phyloP scores from a whole-genome alignment of 176 grass and related monocot species.

The Zoysia pacifica region DNA sequence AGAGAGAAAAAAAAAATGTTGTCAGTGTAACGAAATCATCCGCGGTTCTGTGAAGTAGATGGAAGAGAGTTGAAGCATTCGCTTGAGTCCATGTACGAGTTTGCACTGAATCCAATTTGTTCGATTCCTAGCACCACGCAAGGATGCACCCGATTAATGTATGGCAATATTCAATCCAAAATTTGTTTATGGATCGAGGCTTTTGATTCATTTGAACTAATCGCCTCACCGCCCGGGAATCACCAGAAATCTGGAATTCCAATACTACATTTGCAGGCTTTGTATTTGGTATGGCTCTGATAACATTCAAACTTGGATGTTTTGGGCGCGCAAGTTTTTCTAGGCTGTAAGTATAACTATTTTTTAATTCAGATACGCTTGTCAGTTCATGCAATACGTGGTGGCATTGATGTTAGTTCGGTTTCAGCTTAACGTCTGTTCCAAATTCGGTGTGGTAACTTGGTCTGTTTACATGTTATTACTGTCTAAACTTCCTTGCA shows the following conservation, averaged over 20 bases:
- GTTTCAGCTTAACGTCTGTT: no score
- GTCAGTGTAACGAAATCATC: constrained; percentile 27
- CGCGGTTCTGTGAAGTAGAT: constrained; percentile 35
- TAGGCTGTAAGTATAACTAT: no score
- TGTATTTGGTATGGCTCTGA: neutral
- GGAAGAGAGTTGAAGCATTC: constrained; percentile 15
- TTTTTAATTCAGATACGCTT: no score
- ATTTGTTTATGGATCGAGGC: constrained; percentile 45
- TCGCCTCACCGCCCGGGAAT: neutral
- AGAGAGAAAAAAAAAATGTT: neutral
- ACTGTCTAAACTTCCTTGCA: no score
- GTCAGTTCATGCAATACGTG: no score
- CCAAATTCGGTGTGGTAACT: no score
- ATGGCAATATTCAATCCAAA: constrained; percentile 9
- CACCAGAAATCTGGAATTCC: neutral
- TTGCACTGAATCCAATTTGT: constrained; percentile 33
- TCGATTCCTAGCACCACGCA: constrained; percentile 23
- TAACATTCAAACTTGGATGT: neutral
- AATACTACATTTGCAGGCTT: neutral
- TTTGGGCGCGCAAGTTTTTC: no score
- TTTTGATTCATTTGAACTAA: constrained; percentile 37
- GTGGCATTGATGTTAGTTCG: no score
- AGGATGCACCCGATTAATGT: constrained; percentile 23
- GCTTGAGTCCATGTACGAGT: constrained; percentile 28
- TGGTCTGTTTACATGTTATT: no score